These are phyloP conservation scores for Chamaecyparis obtusa DNA, from an alignment of 75 land plant genomes.

Conservation along the genomic window DNA sequence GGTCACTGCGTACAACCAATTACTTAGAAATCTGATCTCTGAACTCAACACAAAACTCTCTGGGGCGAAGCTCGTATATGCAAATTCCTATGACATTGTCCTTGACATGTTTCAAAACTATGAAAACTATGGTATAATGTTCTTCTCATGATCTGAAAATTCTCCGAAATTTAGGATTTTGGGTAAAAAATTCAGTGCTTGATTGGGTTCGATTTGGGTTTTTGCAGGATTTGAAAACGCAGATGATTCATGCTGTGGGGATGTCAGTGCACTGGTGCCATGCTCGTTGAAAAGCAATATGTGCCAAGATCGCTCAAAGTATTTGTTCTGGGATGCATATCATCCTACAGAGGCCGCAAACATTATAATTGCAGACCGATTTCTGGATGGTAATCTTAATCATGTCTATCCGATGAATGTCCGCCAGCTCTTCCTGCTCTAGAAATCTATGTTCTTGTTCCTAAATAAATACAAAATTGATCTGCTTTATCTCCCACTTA, in stretches of 20 bases:
- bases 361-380: conserved; percentile 35
- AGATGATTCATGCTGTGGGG: conserved; percentile 61
- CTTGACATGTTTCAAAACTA: conserved; percentile 67
- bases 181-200: background rate
- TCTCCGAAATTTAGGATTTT: background rate
- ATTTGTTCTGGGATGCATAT: conserved; percentile 87
- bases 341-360: conserved; percentile 84
- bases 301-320: conserved; percentile 53
- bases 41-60: conserved; percentile 52
- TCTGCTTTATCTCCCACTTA: too few species aligned
- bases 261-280: conserved; percentile 43
- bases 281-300: conserved; percentile 28
- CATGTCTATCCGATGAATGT: conserved; percentile 55
- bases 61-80: conserved; percentile 53
- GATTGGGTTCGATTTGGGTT: background rate
- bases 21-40: conserved; percentile 44
- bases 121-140: conserved; percentile 46
- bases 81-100: conserved; percentile 69
- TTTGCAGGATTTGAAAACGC: conserved; percentile 51
- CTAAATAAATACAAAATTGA: background rate
- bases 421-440: conserved; percentile 32
- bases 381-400: conserved; percentile 51
- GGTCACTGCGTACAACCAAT: conserved; percentile 50
- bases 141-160: background rate
- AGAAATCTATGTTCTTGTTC: background rate